Conservation (phyloP, 805 yeast species). For the Saturnispora quitensis region DNA sequence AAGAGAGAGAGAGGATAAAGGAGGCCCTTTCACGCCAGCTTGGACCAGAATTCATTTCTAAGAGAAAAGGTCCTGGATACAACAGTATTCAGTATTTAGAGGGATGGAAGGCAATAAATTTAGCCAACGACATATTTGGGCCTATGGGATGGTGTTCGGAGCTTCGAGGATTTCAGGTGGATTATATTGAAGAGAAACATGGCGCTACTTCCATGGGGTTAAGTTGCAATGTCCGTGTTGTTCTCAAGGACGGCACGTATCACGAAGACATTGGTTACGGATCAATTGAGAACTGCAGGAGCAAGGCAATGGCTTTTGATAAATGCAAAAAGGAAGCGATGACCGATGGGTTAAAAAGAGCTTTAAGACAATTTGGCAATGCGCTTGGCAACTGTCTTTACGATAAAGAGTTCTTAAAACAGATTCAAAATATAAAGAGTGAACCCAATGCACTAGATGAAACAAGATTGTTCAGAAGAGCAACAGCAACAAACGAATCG, state of each 20-base stretch:
- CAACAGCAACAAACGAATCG: background rate
- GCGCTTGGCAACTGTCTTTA: constrained; percentile 79
- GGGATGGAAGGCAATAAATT: constrained; percentile 74
- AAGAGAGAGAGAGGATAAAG: constrained; percentile 21
- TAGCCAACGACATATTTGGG: constrained; percentile 77
- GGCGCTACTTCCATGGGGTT: constrained; percentile 57
- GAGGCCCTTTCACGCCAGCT: constrained; percentile 32
- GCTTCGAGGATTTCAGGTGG: constrained; percentile 54
- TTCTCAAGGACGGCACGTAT: constrained; percentile 71
- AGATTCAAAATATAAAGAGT: constrained; percentile 36
- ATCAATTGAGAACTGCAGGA: constrained; percentile 57
- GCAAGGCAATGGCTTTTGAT: constrained; percentile 64
- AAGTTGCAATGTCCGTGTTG: constrained; percentile 61
- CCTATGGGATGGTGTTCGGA: constrained; percentile 80
- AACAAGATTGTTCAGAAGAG: constrained; percentile 23
- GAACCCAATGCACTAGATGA: constrained; percentile 25
- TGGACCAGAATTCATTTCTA: constrained; percentile 74
- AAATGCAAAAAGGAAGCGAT: constrained; percentile 80
- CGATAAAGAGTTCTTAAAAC: constrained; percentile 55
- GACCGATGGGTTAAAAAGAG: constrained; percentile 75
- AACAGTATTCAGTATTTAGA: constrained; percentile 63
- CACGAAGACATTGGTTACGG: constrained; percentile 78
- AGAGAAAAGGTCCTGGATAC: constrained; percentile 69
- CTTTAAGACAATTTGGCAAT: constrained; percentile 71
- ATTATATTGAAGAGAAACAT: constrained; percentile 56